phyloP scores from a whole-genome alignment of 2,329 filamentous ascomycete genomes.

The Aspergillus ochraceus region DNA sequence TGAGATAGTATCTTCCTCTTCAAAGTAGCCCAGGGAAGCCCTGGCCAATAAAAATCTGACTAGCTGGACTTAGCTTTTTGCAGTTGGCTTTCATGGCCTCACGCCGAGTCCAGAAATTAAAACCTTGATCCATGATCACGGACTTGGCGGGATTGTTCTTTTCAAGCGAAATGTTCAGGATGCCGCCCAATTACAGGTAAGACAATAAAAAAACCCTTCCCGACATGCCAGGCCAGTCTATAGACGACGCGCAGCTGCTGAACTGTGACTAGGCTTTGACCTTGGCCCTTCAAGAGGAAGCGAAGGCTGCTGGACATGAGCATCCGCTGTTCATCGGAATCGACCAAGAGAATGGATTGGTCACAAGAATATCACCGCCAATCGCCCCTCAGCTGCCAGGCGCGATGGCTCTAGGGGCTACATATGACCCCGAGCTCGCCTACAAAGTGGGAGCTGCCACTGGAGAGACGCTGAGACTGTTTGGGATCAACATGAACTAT shows the following conservation, averaged over 20 bases:
- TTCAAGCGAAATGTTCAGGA: constrained; percentile 44
- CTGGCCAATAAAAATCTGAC: neutral
- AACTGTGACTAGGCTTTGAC: constrained; percentile 27
- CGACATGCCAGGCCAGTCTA: neutral
- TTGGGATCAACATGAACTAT: constrained; percentile 50
- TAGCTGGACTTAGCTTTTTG: constrained; percentile 38
- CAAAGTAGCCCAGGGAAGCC: too few relatives aligned
- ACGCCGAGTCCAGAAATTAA: constrained; percentile 43
- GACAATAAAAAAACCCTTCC: neutral
- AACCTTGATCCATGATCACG: constrained; percentile 42
- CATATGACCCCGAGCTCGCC: constrained; percentile 35
- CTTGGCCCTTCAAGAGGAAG: constrained; percentile 40
- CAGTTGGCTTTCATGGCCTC: constrained; percentile 45
- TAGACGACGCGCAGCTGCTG: neutral
- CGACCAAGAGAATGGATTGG: constrained; percentile 49
- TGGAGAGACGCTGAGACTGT: constrained; percentile 38
- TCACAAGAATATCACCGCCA: constrained; percentile 43
- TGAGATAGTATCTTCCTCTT: neutral
- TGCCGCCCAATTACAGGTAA: constrained; percentile 40
- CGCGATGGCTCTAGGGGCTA: constrained; percentile 47
- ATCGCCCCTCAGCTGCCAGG: constrained; percentile 44
- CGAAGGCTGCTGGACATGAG: constrained; percentile 39
- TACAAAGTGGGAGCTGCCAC: constrained; percentile 40
- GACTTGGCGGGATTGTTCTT: constrained; percentile 44
- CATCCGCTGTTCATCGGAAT: constrained; percentile 46